Evolutionary conservation across 768 basidiomycete genomes (phyloP).

Genomic region (Naganishia vaughanmartiniae): DNA sequence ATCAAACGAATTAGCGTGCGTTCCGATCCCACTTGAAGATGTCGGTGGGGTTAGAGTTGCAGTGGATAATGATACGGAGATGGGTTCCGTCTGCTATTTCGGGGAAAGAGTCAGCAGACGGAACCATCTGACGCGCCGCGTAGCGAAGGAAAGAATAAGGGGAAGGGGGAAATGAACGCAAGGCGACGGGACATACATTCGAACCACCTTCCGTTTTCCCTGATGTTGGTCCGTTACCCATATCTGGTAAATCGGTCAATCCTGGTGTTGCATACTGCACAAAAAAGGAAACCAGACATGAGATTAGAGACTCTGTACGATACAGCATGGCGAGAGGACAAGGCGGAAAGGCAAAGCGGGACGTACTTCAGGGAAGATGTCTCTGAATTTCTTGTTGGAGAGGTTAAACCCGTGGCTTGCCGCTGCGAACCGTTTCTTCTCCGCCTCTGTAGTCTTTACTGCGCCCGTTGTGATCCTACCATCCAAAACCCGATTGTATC

Average conservation of each 20-base stretch:
- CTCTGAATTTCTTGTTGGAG: slow-evolving; percentile 71
- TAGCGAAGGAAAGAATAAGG: not conserved
- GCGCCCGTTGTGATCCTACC: slow-evolving; percentile 84
- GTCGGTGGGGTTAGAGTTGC: no score
- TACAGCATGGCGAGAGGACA: not conserved
- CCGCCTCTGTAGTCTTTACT: slow-evolving; percentile 70
- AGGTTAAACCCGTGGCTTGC: slow-evolving; percentile 86
- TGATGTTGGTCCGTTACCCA: slow-evolving; percentile 58
- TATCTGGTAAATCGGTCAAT: slow-evolving; percentile 79
- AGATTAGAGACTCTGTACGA: no score
- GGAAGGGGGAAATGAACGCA: not conserved
- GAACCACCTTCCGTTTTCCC: not conserved
- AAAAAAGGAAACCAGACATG: slow-evolving; percentile 21
- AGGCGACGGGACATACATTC: not conserved
- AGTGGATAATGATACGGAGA: no score
- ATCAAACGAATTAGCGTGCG: not conserved
- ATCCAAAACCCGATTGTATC: not conserved
- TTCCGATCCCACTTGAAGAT: not conserved
- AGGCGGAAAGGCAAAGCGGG: slow-evolving; percentile 5
- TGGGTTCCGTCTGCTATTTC: not conserved
- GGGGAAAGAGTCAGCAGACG: slow-evolving; percentile 18
- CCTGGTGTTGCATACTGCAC: slow-evolving; percentile 67
- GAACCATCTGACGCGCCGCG: not conserved
- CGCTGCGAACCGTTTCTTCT: slow-evolving; percentile 73
- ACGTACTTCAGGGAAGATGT: slow-evolving; percentile 83